These are phyloP conservation scores for Rhododendron ferrugineum DNA, from an alignment of 148 eudicot species.

Conservation along the genomic window DNA sequence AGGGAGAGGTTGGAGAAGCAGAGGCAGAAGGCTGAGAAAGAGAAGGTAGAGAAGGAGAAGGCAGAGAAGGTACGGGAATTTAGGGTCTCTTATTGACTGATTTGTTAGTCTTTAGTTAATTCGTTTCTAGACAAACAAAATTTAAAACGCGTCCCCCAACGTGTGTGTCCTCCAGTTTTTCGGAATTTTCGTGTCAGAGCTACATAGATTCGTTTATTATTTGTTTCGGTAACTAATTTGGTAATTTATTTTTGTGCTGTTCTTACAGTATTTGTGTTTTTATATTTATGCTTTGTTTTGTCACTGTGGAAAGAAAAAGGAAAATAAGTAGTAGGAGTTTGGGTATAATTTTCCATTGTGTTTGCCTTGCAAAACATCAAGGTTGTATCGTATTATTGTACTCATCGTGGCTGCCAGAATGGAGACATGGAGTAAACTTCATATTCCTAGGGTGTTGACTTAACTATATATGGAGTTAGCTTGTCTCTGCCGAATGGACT, in stretches of 20 bases:
- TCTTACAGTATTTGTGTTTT: not conserved
- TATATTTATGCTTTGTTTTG: not conserved
- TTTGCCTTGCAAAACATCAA: not conserved
- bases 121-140: not conserved
- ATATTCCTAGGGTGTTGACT: not conserved
- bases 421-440: not conserved
- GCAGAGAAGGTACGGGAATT: conserved; percentile 28
- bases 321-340: not conserved
- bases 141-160: not conserved
- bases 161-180: not conserved
- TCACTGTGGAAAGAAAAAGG: not conserved
- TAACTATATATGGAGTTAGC: not conserved
- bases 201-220: not conserved
- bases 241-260: not conserved
- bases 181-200: not conserved
- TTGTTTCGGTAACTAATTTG: not conserved
- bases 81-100: not conserved
- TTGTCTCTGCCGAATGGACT: not conserved
- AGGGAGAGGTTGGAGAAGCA: conserved; percentile 45
- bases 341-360: not conserved
- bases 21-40: conserved; percentile 36
- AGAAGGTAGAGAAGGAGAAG: conserved; percentile 11
- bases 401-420: not conserved
- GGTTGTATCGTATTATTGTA: not conserved
- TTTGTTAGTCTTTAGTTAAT: not conserved